Conservation (phyloP, 2,329 filamentous ascomycete species). For the Fusarium pseudoanthophilum region DNA sequence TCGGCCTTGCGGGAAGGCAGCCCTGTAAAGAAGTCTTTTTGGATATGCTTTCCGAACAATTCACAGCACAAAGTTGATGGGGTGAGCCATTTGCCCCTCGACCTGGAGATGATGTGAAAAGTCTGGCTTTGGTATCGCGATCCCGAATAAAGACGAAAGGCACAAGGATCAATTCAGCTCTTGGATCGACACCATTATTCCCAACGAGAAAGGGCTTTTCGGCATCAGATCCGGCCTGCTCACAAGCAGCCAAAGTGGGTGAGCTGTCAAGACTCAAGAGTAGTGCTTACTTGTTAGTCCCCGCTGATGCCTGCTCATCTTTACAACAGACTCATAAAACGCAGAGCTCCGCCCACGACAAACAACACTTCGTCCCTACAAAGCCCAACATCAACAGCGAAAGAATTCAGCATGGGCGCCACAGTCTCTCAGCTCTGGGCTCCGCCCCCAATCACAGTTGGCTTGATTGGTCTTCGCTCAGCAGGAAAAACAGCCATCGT, state of each 20-base stretch:
- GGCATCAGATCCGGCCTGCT: not conserved
- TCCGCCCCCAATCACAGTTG: not conserved
- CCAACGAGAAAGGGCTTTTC: fast-evolving
- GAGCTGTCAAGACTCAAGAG: not conserved
- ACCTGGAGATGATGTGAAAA: fast-evolving
- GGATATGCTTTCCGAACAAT: not conserved
- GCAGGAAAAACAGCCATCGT: not conserved
- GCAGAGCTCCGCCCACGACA: not conserved
- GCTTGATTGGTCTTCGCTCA: not conserved
- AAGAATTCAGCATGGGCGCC: not conserved
- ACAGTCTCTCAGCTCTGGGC: slow-evolving; percentile 3
- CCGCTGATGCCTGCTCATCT: not conserved
- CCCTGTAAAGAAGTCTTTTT: fast-evolving
- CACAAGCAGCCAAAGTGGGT: not conserved
- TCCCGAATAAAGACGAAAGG: not conserved
- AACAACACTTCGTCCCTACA: fast-evolving
- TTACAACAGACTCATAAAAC: fast-evolving
- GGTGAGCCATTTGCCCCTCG: fast-evolving
- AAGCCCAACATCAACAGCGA: fast-evolving
- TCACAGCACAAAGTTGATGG: fast-evolving
- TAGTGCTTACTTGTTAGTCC: not conserved
- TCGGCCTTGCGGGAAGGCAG: not conserved
- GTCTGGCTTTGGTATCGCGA: fast-evolving
- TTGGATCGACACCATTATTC: too few relatives aligned
- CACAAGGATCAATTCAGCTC: not conserved